phyloP scores from a whole-genome alignment of 441 rosid species.

The Gossypium schwendimanii region DNA sequence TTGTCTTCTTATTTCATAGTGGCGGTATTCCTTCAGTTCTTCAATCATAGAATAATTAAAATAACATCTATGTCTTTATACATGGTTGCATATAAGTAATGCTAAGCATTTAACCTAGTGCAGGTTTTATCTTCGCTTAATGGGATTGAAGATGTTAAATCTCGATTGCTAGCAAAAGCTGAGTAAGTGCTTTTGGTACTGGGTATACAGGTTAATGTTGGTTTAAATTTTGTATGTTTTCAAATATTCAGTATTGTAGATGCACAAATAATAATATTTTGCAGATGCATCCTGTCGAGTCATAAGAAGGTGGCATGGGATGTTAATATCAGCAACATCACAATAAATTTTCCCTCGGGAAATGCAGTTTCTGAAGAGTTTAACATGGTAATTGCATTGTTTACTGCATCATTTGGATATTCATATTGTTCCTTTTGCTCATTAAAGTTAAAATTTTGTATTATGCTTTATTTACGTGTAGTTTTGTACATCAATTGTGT shows the following conservation, averaged over 20 bases:
- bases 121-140: conserved; percentile 74
- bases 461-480: neutral
- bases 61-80: neutral
- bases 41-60: neutral
- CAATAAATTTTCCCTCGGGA: conserved; percentile 47
- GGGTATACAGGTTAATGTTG: neutral
- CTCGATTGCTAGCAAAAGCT: conserved; percentile 66
- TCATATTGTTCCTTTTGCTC: neutral
- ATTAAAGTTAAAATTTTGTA: neutral
- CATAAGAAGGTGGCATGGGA: conserved; percentile 60
- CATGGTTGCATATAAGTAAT: neutral
- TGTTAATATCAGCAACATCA: conserved; percentile 41
- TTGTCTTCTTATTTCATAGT: neutral
- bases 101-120: conserved; percentile 14
- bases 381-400: conserved; percentile 53
- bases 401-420: neutral
- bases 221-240: neutral
- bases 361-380: conserved; percentile 38
- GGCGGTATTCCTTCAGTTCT: neutral
- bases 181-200: conserved; percentile 50
- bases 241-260: conserved; percentile 7
- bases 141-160: conserved; percentile 56
- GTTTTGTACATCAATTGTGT: conserved; percentile 10
- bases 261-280: conserved; percentile 17
- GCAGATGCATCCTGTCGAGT: conserved; percentile 67